These are phyloP conservation scores for Cerrena zonata DNA, from an alignment of 1,284 basidiomycete genomes.

Conservation along the genomic window DNA sequence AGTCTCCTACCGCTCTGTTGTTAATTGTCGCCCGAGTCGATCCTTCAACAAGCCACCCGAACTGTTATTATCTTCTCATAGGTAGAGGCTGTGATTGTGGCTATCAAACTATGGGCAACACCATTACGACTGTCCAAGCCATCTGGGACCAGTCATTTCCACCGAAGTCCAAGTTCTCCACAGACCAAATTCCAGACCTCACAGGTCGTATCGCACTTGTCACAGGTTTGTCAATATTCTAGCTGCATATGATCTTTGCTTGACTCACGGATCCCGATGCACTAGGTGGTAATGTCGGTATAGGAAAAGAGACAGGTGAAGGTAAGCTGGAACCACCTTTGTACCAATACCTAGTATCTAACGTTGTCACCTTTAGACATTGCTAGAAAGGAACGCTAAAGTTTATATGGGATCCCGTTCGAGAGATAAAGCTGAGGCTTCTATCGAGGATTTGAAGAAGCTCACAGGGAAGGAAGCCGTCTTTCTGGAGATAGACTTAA, in stretches of 20 bases:
- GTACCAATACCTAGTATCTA: neutral
- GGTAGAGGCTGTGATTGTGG: no score
- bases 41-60: no score
- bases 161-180: conserved; percentile 28
- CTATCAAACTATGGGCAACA: no score
- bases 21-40: no score
- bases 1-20: no score
- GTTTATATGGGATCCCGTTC: conserved; percentile 50
- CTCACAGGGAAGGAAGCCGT: conserved; percentile 33
- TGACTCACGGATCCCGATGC: no score
- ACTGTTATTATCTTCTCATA: no score
- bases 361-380: conserved; percentile 22
- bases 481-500: conserved; percentile 46
- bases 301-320: conserved; percentile 33
- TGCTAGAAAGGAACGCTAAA: conserved; percentile 42
- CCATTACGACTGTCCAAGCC: neutral
- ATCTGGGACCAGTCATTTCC: conserved; percentile 20
- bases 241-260: no score
- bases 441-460: conserved; percentile 36
- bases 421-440: conserved; percentile 34
- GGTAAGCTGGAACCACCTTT: conserved; percentile 7
- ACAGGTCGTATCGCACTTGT: conserved; percentile 33
- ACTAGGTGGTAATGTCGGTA: conserved; percentile 35
- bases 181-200: conserved; percentile 29
- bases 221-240: conserved; percentile 26